Evolutionary conservation across 2,329 filamentous ascomycete species (phyloP).

Genomic region (Ophiobolus disseminans): DNA sequence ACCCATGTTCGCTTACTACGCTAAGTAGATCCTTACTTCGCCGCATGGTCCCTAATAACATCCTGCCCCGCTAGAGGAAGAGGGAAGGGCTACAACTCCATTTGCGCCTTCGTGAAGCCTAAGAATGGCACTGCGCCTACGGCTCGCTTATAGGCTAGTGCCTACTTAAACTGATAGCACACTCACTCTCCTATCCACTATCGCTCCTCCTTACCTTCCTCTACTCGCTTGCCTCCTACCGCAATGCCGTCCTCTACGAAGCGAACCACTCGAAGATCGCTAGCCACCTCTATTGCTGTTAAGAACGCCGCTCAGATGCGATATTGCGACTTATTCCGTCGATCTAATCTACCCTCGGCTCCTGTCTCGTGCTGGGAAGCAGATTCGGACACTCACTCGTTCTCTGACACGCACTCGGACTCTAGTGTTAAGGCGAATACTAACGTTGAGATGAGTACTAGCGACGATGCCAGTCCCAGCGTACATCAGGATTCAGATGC

Average conservation of each 20-base stretch:
- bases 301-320: slow-evolving; percentile 8
- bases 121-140: slow-evolving; percentile 1
- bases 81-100: slow-evolving; percentile 1
- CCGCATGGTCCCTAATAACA: neutral
- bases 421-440: slow-evolving; percentile 11
- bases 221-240: slow-evolving; percentile 2
- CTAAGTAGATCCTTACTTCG: slow-evolving; percentile 1
- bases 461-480: slow-evolving; percentile 3
- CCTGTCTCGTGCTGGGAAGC: slow-evolving; percentile 6
- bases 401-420: slow-evolving; percentile 14
- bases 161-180: slow-evolving; percentile 15
- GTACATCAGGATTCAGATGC: neutral
- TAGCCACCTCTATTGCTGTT: slow-evolving; percentile 1
- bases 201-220: slow-evolving; percentile 7
- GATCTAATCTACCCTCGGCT: slow-evolving; percentile 3
- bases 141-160: slow-evolving; percentile 4
- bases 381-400: slow-evolving; percentile 10
- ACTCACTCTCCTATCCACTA: slow-evolving; percentile 4
- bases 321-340: slow-evolving; percentile 8
- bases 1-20: no score
- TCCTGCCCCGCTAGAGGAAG: neutral
- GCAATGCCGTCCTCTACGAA: slow-evolving; percentile 7
- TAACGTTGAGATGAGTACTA: slow-evolving; percentile 6
- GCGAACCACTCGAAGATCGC: slow-evolving; percentile 3
- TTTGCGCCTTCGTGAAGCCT: no score